Conservation (phyloP, 768 basidiomycete genomes). For the Russula lepida region DNA sequence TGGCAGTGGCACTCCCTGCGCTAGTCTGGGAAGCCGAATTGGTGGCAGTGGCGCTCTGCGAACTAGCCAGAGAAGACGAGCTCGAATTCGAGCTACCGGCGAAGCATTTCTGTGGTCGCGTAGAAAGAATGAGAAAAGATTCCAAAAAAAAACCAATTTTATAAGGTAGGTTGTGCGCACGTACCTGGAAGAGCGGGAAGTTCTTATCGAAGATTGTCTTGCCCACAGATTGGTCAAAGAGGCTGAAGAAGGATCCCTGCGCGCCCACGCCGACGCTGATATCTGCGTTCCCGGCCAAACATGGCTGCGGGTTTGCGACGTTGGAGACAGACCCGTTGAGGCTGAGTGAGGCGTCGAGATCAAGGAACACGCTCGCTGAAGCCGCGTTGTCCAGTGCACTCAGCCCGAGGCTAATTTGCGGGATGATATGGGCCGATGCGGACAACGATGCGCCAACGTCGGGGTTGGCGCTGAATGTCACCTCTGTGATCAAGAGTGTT, state of each 20-base stretch:
- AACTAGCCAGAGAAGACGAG: too few species aligned
- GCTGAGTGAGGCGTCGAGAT: neutral
- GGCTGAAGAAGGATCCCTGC: neutral
- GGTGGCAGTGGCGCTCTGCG: too few species aligned
- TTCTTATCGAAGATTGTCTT: neutral
- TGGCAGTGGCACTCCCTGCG: too few species aligned
- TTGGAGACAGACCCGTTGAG: neutral
- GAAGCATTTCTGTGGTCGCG: neutral
- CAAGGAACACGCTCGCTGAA: neutral
- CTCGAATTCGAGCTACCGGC: too few species aligned
- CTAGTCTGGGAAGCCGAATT: too few species aligned
- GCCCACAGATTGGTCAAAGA: neutral
- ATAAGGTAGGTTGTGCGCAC: neutral
- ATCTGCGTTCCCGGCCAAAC: neutral
- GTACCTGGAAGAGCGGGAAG: slow-evolving; percentile 2
- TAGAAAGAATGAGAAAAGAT: neutral
- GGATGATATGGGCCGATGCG: slow-evolving; percentile 43
- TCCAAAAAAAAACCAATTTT: too few species aligned
- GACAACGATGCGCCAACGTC: slow-evolving; percentile 22
- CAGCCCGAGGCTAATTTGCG: slow-evolving; percentile 23
- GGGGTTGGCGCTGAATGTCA: neutral
- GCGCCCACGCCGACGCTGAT: neutral
- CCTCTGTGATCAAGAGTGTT: neutral
- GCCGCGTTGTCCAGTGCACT: neutral
- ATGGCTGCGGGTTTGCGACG: neutral